Evolutionary conservation across 495 filamentous ascomycete genomes (phyloP).

Genomic region (Hypoxylon rickii): DNA sequence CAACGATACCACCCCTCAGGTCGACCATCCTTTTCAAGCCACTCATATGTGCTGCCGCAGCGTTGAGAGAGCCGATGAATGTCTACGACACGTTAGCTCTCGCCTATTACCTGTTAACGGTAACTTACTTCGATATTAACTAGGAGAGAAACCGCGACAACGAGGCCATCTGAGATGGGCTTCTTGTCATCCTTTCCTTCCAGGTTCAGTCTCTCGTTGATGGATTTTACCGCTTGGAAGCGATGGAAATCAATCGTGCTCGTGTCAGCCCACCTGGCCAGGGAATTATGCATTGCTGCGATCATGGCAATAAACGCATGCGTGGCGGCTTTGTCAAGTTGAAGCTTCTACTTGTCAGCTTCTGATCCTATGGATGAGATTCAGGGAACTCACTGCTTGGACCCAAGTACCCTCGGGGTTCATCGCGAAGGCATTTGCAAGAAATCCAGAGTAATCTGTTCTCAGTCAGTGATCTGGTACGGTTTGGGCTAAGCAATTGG

Average conservation of each 20-base stretch:
- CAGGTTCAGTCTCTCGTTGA: conserved; percentile 38
- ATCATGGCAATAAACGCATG: conserved; percentile 41
- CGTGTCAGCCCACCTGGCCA: conserved; percentile 37
- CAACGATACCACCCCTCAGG: conserved; percentile 34
- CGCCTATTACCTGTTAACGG: background rate
- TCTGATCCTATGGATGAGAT: background rate
- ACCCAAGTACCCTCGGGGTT: conserved; percentile 41
- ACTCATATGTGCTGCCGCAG: conserved; percentile 38
- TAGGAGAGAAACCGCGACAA: conserved; percentile 36
- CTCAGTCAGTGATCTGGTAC: conserved; percentile 7
- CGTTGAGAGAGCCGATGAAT: conserved; percentile 34
- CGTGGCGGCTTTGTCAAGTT: conserved; percentile 38
- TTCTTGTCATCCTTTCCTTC: conserved; percentile 35
- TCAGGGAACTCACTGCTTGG: conserved; percentile 26
- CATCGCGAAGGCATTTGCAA: conserved; percentile 41
- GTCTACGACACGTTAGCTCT: conserved; percentile 19
- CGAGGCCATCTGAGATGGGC: conserved; percentile 39
- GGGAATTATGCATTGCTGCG: conserved; percentile 39
- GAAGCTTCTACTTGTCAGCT: conserved; percentile 17
- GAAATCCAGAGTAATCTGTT: conserved; percentile 38
- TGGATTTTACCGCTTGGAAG: conserved; percentile 38
- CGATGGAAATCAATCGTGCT: conserved; percentile 41
- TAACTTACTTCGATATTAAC: conserved; percentile 36
- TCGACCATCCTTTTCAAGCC: conserved; percentile 40
- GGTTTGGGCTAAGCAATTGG: background rate